These are phyloP conservation scores for Pseudoperonospora humuli DNA, from an alignment of 352 stramenopile species.

Conservation along the genomic window DNA sequence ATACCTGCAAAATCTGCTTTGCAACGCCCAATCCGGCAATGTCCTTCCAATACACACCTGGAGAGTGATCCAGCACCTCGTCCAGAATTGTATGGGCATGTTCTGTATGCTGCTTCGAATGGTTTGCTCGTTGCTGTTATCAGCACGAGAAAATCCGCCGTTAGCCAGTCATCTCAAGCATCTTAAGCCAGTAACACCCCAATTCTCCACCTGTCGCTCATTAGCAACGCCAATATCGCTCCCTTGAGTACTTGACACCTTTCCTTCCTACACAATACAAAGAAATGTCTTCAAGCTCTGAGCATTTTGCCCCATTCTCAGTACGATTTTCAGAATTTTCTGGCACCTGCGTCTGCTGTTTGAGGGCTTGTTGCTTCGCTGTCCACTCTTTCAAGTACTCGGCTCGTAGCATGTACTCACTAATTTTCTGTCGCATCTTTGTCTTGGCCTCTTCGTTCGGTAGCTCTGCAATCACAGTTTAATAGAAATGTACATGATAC, in stretches of 20 bases:
- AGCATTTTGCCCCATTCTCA: neutral
- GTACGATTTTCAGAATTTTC: neutral
- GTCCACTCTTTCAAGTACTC: constrained; percentile 56
- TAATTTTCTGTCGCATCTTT: constrained; percentile 41
- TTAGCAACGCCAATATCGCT: constrained; percentile 3
- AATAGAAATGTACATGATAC: too few species aligned
- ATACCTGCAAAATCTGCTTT: constrained; percentile 84
- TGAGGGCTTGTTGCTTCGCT: constrained; percentile 13
- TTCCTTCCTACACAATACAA: constrained; percentile 4
- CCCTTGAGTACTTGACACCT: neutral
- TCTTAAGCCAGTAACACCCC: neutral
- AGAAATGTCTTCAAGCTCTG: neutral
- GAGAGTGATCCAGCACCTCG: constrained; percentile 75
- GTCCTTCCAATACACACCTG: constrained; percentile 72
- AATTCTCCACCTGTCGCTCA: constrained; percentile 8
- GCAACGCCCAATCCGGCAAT: constrained; percentile 75
- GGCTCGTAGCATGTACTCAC: constrained; percentile 74
- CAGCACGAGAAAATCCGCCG: neutral
- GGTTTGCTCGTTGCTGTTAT: constrained; percentile 21
- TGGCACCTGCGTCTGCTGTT: constrained; percentile 18
- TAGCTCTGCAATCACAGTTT: constrained; percentile 29
- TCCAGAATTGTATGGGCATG: constrained; percentile 74
- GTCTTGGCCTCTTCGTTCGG: constrained; percentile 27
- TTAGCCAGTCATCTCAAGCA: neutral
- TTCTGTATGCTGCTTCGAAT: constrained; percentile 50